Evolutionary conservation across 1,284 basidiomycete species (phyloP), one percentile per base, ranked within the genome.

Genomic region (Trametes pubescens): DNA sequence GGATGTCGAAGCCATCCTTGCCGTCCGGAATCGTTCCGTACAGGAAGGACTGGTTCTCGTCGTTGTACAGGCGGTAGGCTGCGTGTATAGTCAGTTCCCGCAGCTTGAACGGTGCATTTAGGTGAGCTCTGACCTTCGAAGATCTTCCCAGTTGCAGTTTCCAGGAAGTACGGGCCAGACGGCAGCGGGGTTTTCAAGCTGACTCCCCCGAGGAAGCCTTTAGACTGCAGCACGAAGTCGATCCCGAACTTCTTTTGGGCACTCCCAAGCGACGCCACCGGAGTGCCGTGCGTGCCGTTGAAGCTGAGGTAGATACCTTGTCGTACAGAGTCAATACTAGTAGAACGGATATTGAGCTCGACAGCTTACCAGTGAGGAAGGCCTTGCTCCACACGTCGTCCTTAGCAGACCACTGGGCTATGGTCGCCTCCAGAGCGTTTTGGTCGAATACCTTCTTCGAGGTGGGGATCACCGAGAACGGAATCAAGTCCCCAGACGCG

Each of bases 351-450:
- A n/a, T 11, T 21, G 22, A 37, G 10, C 26, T 8, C 24, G 21
- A 4, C 13, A 1, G 57, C 69, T 14, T 47, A 73, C 75, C 74
- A 34, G 65, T 61, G 16, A 76, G 52, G 65, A 76, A 76, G 4
- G 61, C 51, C n/a, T 65, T 51, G 52, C 55, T 71, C 73, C 73
- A 76, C 2, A 76, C 75, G 46, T 76, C 75, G 51, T 76, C 75
- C 16, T 57, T 62, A 2, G 59, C 48, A 7, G 61, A 48, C 69
- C 68, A 75, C 10, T 24, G 18, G 5, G 65, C n/a, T 11, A 71
- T 38, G 26, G 65, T 72, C 11, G 60, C 52, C 21, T 69, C 57
- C 3, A 76, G 59, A 4, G 69, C 67, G 16, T 52, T 51, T 14
- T 70, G 38, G 21, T 60, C 62, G 65, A 75, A 74, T 11, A 49